A percentile compares a stretch with the other conserved stretches of the same genome.
Conservation (phyloP, 108 stramenopile species). For the Cyclostephanos tholiformis region DNA sequence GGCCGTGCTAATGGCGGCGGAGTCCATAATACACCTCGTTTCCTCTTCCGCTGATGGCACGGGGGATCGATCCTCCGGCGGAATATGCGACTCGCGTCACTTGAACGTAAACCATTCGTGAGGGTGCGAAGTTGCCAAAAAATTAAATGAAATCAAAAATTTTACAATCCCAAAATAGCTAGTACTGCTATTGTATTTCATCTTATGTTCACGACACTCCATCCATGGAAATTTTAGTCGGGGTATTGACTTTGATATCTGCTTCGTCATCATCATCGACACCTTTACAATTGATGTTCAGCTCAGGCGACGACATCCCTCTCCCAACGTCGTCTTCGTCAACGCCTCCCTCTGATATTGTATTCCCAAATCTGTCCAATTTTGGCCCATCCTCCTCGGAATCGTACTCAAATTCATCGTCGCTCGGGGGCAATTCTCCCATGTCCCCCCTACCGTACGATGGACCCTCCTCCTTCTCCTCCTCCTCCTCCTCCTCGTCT, state of each 20-base stretch:
- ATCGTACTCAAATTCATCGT: constrained; percentile 56
- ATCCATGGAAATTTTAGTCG: neutral
- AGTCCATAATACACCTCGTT: constrained; percentile 40
- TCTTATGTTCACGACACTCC: neutral
- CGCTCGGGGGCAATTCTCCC: constrained; percentile 60
- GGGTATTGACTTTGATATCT: neutral
- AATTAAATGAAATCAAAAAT: neutral
- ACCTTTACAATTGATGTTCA: neutral
- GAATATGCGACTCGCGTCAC: neutral
- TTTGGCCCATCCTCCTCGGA: constrained; percentile 39
- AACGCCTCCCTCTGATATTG: constrained; percentile 4
- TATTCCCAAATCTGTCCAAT: constrained; percentile 42
- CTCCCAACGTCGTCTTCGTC: neutral
- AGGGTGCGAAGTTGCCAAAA: too few relatives aligned
- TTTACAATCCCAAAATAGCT: neutral
- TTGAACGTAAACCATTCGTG: neutral
- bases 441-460: constrained; percentile 43
- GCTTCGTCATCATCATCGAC: neutral
- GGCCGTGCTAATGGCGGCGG: constrained; percentile 30
- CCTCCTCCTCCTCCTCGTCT: constrained; percentile 27
- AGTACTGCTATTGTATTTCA: neutral
- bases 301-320: neutral
- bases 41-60: constrained; percentile 4
- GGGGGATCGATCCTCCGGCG: neutral
- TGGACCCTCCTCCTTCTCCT: constrained; percentile 32